Conservation (phyloP, 1,284 basidiomycete species). For the Hymenochaete sp. region DNA sequence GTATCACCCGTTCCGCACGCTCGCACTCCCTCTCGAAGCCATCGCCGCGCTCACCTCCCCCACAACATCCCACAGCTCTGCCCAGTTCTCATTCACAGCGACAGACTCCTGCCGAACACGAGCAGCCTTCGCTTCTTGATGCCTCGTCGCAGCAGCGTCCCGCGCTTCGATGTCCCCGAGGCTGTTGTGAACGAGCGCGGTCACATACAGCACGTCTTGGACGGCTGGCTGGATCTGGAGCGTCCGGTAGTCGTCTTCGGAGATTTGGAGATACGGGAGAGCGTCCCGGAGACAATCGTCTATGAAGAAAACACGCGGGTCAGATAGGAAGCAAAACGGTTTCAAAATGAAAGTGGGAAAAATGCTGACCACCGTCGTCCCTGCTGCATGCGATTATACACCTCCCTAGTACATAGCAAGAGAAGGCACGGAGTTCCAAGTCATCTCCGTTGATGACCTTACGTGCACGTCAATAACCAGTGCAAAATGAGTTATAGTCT, state of each 20-base stretch:
- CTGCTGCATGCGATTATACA: constrained; percentile 47
- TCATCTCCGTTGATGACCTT: constrained; percentile 66
- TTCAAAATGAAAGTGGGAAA: background rate
- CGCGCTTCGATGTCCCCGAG: constrained; percentile 46
- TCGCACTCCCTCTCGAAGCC: constrained; percentile 28
- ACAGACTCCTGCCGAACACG: constrained; percentile 33
- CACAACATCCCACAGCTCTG: constrained; percentile 50
- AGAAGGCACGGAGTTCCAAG: constrained; percentile 65
- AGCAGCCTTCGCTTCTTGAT: constrained; percentile 37
- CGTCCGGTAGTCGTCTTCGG: constrained; percentile 52
- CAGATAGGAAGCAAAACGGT: background rate
- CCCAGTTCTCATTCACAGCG: constrained; percentile 43
- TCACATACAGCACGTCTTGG: constrained; percentile 60
- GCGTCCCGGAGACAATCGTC: constrained; percentile 43
- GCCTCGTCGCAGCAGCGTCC: constrained; percentile 43
- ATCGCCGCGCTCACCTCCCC: constrained; percentile 48
- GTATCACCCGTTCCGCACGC: background rate
- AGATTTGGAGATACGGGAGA: constrained; percentile 48
- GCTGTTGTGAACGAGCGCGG: constrained; percentile 64
- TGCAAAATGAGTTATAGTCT: background rate
- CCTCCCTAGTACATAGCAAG: constrained; percentile 61
- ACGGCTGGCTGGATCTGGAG: constrained; percentile 51
- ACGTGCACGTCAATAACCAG: background rate
- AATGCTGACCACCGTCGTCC: constrained; percentile 18
- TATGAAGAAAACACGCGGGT: background rate